Evolutionary conservation across 139 green algal species (phyloP).

Genomic region (Pycnococcus provasolii): DNA sequence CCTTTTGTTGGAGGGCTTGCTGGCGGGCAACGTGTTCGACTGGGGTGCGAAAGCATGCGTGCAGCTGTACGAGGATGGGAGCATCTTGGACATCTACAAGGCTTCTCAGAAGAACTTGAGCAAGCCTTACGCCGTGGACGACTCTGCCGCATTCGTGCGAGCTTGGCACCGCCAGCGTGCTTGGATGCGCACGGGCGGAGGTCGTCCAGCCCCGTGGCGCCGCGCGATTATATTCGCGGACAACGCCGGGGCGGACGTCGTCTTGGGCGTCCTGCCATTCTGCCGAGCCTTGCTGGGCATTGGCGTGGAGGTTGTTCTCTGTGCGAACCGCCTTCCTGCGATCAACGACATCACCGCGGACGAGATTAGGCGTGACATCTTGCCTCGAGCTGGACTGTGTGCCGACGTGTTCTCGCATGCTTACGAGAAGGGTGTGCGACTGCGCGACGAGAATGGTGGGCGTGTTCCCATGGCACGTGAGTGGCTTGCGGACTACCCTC

Average conservation of each 20-base stretch:
- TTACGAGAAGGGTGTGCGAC: too few relatives aligned
- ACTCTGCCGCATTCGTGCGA: too few relatives aligned
- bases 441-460: too few relatives aligned
- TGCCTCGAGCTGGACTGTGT: neutral
- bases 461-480: too few relatives aligned
- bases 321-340: slow-evolving; percentile 47
- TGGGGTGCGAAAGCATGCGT: slow-evolving; percentile 81
- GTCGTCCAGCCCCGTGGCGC: too few relatives aligned
- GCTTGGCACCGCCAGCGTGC: too few relatives aligned
- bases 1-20: slow-evolving; percentile 64
- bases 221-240: slow-evolving; percentile 89
- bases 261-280: slow-evolving; percentile 93
- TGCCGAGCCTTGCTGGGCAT: slow-evolving; percentile 75
- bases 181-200: too few relatives aligned
- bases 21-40: slow-evolving; percentile 98
- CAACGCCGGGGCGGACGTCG: slow-evolving; percentile 87
- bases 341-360: slow-evolving; percentile 95
- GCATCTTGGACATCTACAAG: slow-evolving; percentile 91
- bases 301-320: slow-evolving; percentile 56
- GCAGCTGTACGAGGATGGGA: slow-evolving; percentile 79
- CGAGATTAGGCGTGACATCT: slow-evolving; percentile 50
- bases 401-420: neutral
- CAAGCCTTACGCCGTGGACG: slow-evolving; percentile 14
- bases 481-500: too few relatives aligned
- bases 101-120: slow-evolving; percentile 48